A percentile compares a stretch with the other conserved stretches of the same genome.
phyloP scores from a whole-genome alignment of 768 basidiomycete genomes.

The Boletus tylopilopsis region DNA sequence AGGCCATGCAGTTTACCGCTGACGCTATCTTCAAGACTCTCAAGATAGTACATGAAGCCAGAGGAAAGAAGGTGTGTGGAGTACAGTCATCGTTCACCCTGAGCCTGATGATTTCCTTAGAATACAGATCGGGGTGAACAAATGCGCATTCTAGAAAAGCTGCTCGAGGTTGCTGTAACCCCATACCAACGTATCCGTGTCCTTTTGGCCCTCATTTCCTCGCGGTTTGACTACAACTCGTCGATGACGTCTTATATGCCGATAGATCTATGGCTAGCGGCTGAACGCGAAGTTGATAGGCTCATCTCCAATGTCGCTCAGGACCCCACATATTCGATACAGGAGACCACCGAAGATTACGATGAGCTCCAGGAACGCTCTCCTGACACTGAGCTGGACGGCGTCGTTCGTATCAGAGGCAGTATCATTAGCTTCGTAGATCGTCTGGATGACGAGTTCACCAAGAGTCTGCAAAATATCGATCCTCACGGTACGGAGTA shows the following conservation, averaged over 20 bases:
- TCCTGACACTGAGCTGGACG: conserved; percentile 65
- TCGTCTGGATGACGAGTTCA: conserved; percentile 97
- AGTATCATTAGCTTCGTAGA: conserved; percentile 96
- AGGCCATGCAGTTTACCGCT: conserved; percentile 72
- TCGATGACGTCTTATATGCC: conserved; percentile 87
- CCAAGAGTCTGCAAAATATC: conserved; percentile 93
- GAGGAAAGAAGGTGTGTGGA: conserved; percentile 86
- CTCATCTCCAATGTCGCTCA: conserved; percentile 75
- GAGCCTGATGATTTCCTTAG: conserved; percentile 39
- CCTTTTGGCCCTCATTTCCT: conserved; percentile 87
- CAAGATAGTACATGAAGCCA: conserved; percentile 86
- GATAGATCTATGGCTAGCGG: conserved; percentile 83
- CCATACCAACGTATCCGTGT: conserved; percentile 94
- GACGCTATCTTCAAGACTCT: conserved; percentile 91
- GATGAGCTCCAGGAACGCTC: conserved; percentile 84
- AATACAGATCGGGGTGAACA: conserved; percentile 96
- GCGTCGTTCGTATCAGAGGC: conserved; percentile 84
- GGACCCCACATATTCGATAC: conserved; percentile 75
- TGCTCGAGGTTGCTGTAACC: conserved; percentile 81
- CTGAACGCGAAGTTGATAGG: conserved; percentile 85
- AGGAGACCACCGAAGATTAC: conserved; percentile 86
- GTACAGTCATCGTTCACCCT: not conserved
- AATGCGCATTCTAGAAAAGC: conserved; percentile 83
- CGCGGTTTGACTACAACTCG: conserved; percentile 96
- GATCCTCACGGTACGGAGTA: conserved; percentile 99